Evolutionary conservation across 495 filamentous ascomycete genomes (phyloP).

Genomic region (Aspergillus asperescens): DNA sequence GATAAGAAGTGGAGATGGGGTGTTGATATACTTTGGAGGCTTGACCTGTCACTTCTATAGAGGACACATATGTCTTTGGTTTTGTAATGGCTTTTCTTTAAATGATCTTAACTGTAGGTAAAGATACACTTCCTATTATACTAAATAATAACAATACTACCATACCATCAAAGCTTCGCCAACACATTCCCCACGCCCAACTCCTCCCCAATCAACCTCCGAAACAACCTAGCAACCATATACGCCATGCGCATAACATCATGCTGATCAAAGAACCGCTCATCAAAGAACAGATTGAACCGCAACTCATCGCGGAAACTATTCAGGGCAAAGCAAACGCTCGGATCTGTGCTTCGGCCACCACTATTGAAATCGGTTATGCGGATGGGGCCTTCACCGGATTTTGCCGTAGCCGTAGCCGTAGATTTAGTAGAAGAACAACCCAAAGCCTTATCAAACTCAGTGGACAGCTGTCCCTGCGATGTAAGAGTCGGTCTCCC

Average conservation of each 20-base stretch:
- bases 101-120: too few species aligned
- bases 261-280: background rate
- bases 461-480: background rate
- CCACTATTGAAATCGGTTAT: background rate
- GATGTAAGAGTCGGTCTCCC: background rate
- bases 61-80: too few species aligned
- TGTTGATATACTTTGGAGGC: too few species aligned
- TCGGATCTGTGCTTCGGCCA: background rate
- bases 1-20: too few species aligned
- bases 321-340: background rate
- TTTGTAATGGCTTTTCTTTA: too few species aligned
- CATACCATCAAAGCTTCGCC: background rate
- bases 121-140: too few species aligned
- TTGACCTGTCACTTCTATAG: too few species aligned
- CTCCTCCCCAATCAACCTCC: background rate
- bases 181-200: background rate
- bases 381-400: too few species aligned
- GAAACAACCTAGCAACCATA: background rate
- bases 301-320: background rate
- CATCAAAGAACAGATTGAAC: background rate
- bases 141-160: too few species aligned
- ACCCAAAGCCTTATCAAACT: too few species aligned
- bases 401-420: too few species aligned
- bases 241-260: background rate
- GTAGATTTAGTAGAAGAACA: too few species aligned